Base-by-base conservation (phyloP, 805 yeast genomes). In the Saccharomyces jurei region DNA sequence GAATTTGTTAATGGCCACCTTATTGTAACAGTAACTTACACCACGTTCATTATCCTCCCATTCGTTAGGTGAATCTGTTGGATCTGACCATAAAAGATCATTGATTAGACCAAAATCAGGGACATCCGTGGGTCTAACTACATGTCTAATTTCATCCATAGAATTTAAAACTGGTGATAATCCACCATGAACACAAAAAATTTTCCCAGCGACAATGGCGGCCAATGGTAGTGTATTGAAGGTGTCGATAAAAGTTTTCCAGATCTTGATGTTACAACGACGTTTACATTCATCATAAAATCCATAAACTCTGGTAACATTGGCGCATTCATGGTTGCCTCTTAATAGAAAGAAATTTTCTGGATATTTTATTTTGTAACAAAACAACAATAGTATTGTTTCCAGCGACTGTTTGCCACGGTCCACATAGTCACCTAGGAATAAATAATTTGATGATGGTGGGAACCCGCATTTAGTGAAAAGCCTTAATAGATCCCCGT, bases 271-370 rank as follows among this genome's bases (percentile, higher is more conserved):
- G 65, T 86, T 88, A 64, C 96, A 83, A 57, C 99, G 79, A 64
- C 99, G 81, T 70, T 94, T 94, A 76, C 99, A 94, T 73, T 94
- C 99, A 72, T 94, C 99, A 69, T 90, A 94, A 67, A 94, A 94
- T 1, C 99, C 99, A 71, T 94, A 94, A 31, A 94, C 96, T 60
- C 97, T 81, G 1, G 98, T 92, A 54, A 94, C 96, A 66, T 89
- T 89, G 22, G 99, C 97, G 71, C 96, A 89, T 74, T 94, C 99
- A 73, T 94, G 99, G 71, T 94, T 94, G 22, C 99, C 99, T 62
- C 99, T 77, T 47, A 94, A 76, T 56, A 94, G 72, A 70, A 92
- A 94, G 71, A 94, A 91, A 72, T 92, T 92, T 66, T 94, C 97
- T 0, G 99, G 98, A 65, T 90, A 92, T 70, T 92, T 92, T 71